Percentiles rank a stretch among this genome's conserved stretches.
Conservation (phyloP, 2,329 filamentous ascomycete genomes). For the Lasiodiplodia sp. region DNA sequence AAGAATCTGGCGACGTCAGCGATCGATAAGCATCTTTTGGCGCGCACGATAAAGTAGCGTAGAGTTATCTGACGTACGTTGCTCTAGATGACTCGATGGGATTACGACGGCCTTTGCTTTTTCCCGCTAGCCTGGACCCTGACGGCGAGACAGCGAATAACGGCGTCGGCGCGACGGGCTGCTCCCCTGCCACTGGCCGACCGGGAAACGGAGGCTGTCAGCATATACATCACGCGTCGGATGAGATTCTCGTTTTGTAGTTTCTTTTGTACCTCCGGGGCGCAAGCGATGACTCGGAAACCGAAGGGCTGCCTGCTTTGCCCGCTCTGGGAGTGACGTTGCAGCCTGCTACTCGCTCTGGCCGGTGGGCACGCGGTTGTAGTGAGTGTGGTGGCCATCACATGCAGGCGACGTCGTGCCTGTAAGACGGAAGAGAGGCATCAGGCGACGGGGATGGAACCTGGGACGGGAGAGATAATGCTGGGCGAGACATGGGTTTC, state of each 20-base stretch:
- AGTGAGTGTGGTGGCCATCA: slow-evolving; percentile 8
- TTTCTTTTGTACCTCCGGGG: background rate
- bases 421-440: slow-evolving; percentile 23
- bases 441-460: slow-evolving; percentile 9
- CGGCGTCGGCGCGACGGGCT: slow-evolving; percentile 1
- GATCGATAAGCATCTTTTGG: slow-evolving; percentile 3
- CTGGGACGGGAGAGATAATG: slow-evolving; percentile 6
- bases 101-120: slow-evolving; percentile 13
- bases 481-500: slow-evolving; percentile 8
- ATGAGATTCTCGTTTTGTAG: background rate
- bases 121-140: slow-evolving; percentile 23
- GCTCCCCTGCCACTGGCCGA: slow-evolving; percentile 5
- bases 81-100: slow-evolving; percentile 21
- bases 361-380: background rate
- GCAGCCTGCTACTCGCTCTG: slow-evolving; percentile 12
- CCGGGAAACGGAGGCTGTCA: slow-evolving; percentile 4
- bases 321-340: background rate
- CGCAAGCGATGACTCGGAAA: background rate
- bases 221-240: slow-evolving; percentile 20
- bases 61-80: background rate
- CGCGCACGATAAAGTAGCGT: background rate
- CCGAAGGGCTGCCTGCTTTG: slow-evolving; percentile 9
- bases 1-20: background rate
- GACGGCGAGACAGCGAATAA: background rate
- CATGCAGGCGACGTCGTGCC: slow-evolving; percentile 16